These are phyloP conservation scores for Linnemannia zychae DNA, from an alignment of 192 early-diverging fungal species.

Conservation along the genomic window DNA sequence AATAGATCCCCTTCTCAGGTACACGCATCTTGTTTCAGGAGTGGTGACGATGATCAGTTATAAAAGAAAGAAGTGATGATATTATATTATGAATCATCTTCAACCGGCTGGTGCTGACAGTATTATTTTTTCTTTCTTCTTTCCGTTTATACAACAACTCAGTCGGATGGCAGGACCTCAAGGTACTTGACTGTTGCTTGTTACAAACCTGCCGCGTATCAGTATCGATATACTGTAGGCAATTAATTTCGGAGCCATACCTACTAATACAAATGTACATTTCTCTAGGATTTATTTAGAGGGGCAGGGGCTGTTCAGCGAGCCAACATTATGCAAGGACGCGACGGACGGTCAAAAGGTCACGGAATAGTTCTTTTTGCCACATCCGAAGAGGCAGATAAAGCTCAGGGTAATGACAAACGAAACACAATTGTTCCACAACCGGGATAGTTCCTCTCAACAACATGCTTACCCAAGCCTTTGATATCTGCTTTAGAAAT, in stretches of 20 bases:
- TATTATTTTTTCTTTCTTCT: not conserved
- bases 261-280: not conserved
- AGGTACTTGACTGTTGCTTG: slow-evolving; percentile 9
- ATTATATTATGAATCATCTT: not conserved
- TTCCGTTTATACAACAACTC: too few species aligned
- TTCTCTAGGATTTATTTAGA: slow-evolving; percentile 64
- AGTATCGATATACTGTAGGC: too few species aligned
- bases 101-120: not conserved
- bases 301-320: slow-evolving; percentile 69
- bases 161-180: slow-evolving; percentile 50
- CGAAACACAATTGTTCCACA: not conserved
- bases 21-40: not conserved
- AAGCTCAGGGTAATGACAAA: slow-evolving; percentile 61
- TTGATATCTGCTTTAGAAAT: slow-evolving; percentile 29
- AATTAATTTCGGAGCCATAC: not conserved
- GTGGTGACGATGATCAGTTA: not conserved
- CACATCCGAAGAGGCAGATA: slow-evolving; percentile 70
- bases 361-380: slow-evolving; percentile 73
- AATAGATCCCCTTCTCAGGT: slow-evolving; percentile 42
- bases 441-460: not conserved
- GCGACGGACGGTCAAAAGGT: slow-evolving; percentile 72
- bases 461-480: not conserved
- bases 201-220: not conserved
- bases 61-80: not conserved
- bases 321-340: slow-evolving; percentile 65